These are phyloP conservation scores for Diaporthe batatas DNA, from an alignment of 2,329 filamentous ascomycete species.

Conservation along the genomic window DNA sequence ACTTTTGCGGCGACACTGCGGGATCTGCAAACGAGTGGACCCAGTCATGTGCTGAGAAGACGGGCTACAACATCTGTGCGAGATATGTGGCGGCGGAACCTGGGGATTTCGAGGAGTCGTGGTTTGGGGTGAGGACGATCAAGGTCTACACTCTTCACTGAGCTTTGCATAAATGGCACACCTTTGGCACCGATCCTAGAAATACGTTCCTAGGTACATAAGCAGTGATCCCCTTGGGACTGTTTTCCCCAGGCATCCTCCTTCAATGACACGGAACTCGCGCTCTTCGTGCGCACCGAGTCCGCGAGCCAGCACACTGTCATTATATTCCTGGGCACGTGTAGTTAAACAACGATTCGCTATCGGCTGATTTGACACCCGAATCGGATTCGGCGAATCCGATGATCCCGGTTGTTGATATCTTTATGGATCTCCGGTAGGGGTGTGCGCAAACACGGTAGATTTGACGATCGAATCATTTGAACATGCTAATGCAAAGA, in stretches of 20 bases:
- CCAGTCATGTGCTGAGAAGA: slow-evolving; percentile 45
- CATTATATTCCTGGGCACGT: no score
- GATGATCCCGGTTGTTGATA: background rate
- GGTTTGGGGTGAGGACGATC: slow-evolving; percentile 31
- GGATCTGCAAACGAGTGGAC: slow-evolving; percentile 52
- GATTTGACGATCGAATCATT: background rate
- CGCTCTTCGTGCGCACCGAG: no score
- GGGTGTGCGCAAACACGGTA: background rate
- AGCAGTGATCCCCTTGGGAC: no score
- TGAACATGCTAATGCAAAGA: background rate
- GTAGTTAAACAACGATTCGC: no score
- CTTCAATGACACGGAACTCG: no score
- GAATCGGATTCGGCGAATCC: background rate
- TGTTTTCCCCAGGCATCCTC: no score
- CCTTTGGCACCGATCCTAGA: no score
- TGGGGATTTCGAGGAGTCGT: background rate
- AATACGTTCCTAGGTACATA: no score
- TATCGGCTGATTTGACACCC: background rate
- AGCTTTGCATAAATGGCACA: background rate
- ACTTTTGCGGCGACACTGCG: slow-evolving; percentile 82
- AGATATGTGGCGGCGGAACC: slow-evolving; percentile 32
- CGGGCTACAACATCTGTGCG: slow-evolving; percentile 28
- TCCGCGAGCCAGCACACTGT: no score
- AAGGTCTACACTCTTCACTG: slow-evolving; percentile 18
- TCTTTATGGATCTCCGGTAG: background rate